These are phyloP conservation scores for Thalassiosira livingstoniorum DNA, from an alignment of 352 stramenopile species.

Conservation along the genomic window DNA sequence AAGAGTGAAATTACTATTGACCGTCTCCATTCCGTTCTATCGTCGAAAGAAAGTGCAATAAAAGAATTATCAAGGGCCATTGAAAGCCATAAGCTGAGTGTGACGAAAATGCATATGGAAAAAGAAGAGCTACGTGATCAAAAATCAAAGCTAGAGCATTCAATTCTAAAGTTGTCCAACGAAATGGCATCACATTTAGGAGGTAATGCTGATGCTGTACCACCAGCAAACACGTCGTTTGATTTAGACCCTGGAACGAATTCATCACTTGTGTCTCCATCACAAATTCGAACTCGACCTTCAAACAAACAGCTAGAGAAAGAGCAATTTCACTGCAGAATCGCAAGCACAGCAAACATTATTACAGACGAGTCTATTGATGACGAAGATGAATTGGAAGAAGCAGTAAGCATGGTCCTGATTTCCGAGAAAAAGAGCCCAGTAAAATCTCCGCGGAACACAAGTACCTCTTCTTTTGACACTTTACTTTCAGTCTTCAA, in stretches of 20 bases:
- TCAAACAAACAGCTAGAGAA: not conserved
- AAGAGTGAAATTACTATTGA: conserved; percentile 3
- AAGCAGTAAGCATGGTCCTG: not conserved
- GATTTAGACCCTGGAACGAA: not conserved
- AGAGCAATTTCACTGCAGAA: not conserved
- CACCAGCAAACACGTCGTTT: not conserved
- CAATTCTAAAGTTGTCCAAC: not conserved
- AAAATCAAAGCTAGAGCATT: not conserved
- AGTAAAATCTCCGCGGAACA: not conserved
- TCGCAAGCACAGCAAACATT: no score
- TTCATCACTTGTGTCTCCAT: not conserved
- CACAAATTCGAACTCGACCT: not conserved
- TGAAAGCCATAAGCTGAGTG: not conserved
- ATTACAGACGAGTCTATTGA: conserved; percentile 3
- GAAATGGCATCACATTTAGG: not conserved
- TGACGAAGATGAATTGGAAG: not conserved
- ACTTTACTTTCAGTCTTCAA: no score
- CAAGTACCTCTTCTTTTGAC: no score
- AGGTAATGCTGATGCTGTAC: not conserved
- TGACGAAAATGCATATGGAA: not conserved
- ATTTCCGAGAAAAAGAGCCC: not conserved
- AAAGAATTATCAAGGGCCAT: not conserved
- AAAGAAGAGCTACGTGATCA: not conserved
- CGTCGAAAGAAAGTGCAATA: not conserved
- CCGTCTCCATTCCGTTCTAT: not conserved